phyloP scores from a whole-genome alignment of 1,284 basidiomycete genomes.

The Ganoderma boninense region DNA sequence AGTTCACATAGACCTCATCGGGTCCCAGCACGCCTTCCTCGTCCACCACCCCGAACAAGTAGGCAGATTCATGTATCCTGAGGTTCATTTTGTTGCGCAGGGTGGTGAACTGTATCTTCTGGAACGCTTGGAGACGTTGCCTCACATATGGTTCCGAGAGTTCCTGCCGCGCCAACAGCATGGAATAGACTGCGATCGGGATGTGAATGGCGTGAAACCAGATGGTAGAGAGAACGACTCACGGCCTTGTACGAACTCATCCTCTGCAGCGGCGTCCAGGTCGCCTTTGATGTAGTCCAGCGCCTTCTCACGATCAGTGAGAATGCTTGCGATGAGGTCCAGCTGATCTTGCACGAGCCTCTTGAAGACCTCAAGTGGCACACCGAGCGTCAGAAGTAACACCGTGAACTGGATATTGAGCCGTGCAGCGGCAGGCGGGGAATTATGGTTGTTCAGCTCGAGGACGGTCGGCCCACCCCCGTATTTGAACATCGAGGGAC shows the following conservation, averaged over 20 bases:
- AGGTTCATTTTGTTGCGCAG: constrained; percentile 31
- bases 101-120: constrained; percentile 25
- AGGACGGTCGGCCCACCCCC: constrained; percentile 31
- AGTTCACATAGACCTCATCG: constrained; percentile 33
- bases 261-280: constrained; percentile 29
- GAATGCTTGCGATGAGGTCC: constrained; percentile 32
- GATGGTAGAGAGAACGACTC: background rate
- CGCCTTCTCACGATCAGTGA: constrained; percentile 30
- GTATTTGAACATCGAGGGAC: constrained; percentile 36
- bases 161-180: constrained; percentile 33
- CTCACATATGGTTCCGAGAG: constrained; percentile 30
- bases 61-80: constrained; percentile 30
- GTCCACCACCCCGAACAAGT: constrained; percentile 33
- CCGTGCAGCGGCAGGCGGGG: constrained; percentile 24
- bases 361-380: constrained; percentile 23
- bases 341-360: constrained; percentile 32
- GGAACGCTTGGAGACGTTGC: constrained; percentile 26
- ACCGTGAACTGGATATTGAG: constrained; percentile 31
- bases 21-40: constrained; percentile 31
- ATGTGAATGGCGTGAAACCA: background rate
- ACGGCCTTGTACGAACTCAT: constrained; percentile 30
- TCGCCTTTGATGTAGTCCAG: constrained; percentile 31
- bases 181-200: constrained; percentile 24
- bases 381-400: constrained; percentile 28
- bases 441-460: constrained; percentile 32